Evolutionary conservation across 208 protist species (phyloP).

Genomic region (Leishmania braziliensis): DNA sequence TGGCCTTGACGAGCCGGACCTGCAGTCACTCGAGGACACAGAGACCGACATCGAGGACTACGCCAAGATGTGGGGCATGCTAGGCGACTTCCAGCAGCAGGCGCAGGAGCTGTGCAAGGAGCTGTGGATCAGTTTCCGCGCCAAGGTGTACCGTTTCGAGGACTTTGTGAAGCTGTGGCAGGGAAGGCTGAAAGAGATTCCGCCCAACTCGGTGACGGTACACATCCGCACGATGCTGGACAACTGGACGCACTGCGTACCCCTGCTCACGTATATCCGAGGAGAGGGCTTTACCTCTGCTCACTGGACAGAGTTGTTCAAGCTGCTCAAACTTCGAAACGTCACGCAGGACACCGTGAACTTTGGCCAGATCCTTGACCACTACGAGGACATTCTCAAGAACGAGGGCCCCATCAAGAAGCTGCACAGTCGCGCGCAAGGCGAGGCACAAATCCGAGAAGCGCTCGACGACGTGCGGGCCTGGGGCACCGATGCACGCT

Average conservation of each 20-base stretch:
- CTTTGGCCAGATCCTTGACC: conserved; percentile 92
- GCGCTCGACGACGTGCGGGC: conserved; percentile 94
- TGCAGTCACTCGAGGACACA: conserved; percentile 78
- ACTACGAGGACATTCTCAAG: conserved; percentile 68
- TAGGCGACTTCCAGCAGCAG: conserved; percentile 87
- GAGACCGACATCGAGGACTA: conserved; percentile 87
- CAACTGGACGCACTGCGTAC: conserved; percentile 78
- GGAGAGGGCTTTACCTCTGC: conserved; percentile 95
- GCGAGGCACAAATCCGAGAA: conserved; percentile 97
- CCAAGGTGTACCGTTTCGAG: conserved; percentile 94
- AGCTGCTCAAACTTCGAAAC: conserved; percentile 74
- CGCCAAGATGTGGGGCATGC: conserved; percentile 85
- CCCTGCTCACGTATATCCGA: conserved; percentile 92
- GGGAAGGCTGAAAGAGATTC: conserved; percentile 83
- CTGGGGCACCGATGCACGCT: conserved; percentile 90
- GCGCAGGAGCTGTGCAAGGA: conserved; percentile 78
- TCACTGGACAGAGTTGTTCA: conserved; percentile 96
- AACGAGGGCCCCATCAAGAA: conserved; percentile 91
- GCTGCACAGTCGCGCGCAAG: conserved; percentile 93
- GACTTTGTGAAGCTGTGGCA: conserved; percentile 95
- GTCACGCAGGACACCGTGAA: conserved; percentile 89
- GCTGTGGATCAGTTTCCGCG: conserved; percentile 94
- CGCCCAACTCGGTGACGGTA: conserved; percentile 77
- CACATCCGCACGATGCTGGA: conserved; percentile 92
- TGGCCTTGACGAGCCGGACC: conserved; percentile 84